phyloP scores from a whole-genome alignment of 176 grass and related monocot genomes.

The Oryza coarctata region DNA sequence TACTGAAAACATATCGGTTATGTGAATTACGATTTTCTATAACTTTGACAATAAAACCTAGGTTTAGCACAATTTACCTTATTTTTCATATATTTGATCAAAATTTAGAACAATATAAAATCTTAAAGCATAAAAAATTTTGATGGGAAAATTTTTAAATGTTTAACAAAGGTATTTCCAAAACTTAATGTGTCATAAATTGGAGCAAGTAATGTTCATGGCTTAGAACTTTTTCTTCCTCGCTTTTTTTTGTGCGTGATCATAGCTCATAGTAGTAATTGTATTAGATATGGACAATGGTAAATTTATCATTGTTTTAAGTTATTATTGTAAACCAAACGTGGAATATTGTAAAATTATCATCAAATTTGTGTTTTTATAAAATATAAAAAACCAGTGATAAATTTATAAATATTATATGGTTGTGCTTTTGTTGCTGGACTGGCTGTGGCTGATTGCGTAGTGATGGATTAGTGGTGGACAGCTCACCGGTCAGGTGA shows the following conservation, averaged over 20 bases:
- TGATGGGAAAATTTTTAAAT: not conserved
- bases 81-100: not conserved
- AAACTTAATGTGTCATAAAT: too few relatives aligned
- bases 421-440: not conserved
- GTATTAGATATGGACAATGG: not conserved
- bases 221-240: not conserved
- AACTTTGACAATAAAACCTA: too few relatives aligned
- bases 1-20: too few relatives aligned
- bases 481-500: not conserved
- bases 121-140: not conserved
- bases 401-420: too few relatives aligned
- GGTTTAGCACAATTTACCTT: not conserved
- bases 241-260: not conserved
- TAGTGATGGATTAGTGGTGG: not conserved
- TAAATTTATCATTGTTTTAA: too few relatives aligned
- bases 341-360: too few relatives aligned
- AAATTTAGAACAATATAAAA: not conserved
- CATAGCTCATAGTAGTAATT: not conserved
- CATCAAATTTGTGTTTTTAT: too few relatives aligned
- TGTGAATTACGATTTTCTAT: too few relatives aligned
- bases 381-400: too few relatives aligned
- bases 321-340: too few relatives aligned
- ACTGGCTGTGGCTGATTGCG: not conserved
- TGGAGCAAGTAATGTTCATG: too few relatives aligned
- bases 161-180: too few relatives aligned